Evolutionary conservation across 1,284 basidiomycete genomes (phyloP).

Genomic region (Papiliotrema flavescens): DNA sequence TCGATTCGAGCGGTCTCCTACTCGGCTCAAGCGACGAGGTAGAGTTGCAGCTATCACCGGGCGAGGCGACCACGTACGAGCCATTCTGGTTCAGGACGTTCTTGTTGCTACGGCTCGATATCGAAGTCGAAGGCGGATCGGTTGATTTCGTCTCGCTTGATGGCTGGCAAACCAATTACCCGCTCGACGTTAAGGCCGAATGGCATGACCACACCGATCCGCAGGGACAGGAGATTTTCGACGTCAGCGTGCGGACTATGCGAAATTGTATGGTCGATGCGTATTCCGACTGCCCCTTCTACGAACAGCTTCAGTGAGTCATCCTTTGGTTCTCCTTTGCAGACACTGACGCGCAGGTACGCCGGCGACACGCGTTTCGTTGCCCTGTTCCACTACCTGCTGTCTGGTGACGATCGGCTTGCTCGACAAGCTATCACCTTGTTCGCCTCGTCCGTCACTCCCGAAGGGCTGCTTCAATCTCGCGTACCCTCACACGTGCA

Average conservation of each 20-base stretch:
- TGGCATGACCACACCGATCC: slow-evolving; percentile 20
- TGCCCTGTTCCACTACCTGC: slow-evolving; percentile 27
- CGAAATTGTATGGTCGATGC: slow-evolving; percentile 36
- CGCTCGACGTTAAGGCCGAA: slow-evolving; percentile 17
- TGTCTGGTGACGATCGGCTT: slow-evolving; percentile 29
- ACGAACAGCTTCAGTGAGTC: slow-evolving; percentile 29
- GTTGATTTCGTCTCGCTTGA: slow-evolving; percentile 13
- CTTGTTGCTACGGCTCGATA: slow-evolving; percentile 16
- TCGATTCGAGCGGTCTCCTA: slow-evolving; percentile 19
- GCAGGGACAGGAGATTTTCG: slow-evolving; percentile 21
- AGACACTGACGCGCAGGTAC: slow-evolving; percentile 16
- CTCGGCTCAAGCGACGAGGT: slow-evolving; percentile 27
- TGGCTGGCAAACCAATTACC: slow-evolving; percentile 28
- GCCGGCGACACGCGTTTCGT: slow-evolving; percentile 27
- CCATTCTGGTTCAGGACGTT: slow-evolving; percentile 37
- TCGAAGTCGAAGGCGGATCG: background rate
- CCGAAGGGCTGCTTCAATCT: slow-evolving; percentile 28
- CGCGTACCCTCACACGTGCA: slow-evolving; percentile 27
- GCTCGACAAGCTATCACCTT: slow-evolving; percentile 24
- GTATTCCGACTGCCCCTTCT: slow-evolving; percentile 35
- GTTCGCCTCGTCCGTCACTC: slow-evolving; percentile 24
- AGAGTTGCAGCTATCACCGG: slow-evolving; percentile 10
- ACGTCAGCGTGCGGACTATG: slow-evolving; percentile 26
- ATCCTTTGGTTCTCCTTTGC: background rate
- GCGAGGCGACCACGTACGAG: slow-evolving; percentile 13